Evolutionary conservation across 2,329 filamentous ascomycete species (phyloP), one percentile per base, ranked within the genome.

Genomic region (Amesomyces nigricolor): DNA sequence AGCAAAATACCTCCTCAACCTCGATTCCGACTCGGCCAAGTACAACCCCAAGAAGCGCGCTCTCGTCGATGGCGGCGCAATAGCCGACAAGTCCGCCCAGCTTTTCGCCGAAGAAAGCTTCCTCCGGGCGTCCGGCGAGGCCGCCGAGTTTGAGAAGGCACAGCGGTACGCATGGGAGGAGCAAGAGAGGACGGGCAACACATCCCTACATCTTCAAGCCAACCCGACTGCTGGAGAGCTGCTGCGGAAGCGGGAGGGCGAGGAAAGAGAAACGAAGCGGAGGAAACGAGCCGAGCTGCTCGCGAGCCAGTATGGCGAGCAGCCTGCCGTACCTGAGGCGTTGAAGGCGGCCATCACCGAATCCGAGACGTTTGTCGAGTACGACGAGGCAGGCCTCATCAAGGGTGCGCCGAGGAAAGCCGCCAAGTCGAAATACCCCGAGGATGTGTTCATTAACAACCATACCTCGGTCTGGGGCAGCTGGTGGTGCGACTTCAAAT

Each of bases 21-120:
- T 99, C 29, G 94, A 99, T 67, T 79, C 96, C 2, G 94, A 99
- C 66, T 96, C 91, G 1, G 94, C 95, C 1, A 95, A 95, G 70
- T 99, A 99, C 72, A 92, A 99, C 67, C 94, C 94, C 0, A 99
- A 99, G 70, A 96, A 91, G 11, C 82, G 94, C 64, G 87, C 88
- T 8, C 89, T 99, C 78, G 87, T 95, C 19, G 89, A 95, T 67
- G 85, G 83, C 60, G 90, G 91, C 47, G 90, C 88, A 6, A 88
- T 86, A 32, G 82, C 82, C 19, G 90, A 95, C 73, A 86, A 86
- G 63, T 88, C 89, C 2, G 88, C 91, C 7, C 83, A 87, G 30
- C 72, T 95, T 5, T 92, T 94, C 54, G 91, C 91, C 4, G 94
- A 97, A 65, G 91, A 97, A 65, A 92, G 92, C 45, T 97, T 95